phyloP scores from a whole-genome alignment of 768 basidiomycete species.

The Panus rudis region DNA sequence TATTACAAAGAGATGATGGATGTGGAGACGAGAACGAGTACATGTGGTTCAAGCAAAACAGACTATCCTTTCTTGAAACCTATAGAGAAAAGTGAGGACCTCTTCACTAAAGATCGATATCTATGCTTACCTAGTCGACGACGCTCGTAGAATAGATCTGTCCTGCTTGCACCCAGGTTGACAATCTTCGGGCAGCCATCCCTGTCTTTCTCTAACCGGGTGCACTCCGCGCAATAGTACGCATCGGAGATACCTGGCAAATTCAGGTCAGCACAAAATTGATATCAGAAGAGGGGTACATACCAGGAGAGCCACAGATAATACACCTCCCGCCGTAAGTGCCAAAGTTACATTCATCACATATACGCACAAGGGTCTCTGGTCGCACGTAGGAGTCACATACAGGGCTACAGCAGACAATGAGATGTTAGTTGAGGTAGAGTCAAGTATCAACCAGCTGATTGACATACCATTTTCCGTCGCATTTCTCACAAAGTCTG shows the following conservation, averaged over 20 bases:
- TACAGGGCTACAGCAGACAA: slow-evolving; percentile 59
- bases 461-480: slow-evolving; percentile 88
- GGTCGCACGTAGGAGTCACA: slow-evolving; percentile 99
- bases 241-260: slow-evolving; percentile 90
- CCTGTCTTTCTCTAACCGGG: slow-evolving; percentile 92
- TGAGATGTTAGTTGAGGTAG: background rate
- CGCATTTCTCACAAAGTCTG: slow-evolving; percentile 97
- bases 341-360: slow-evolving; percentile 99
- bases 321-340: slow-evolving; percentile 97
- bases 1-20: too few relatives aligned
- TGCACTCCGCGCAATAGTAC: slow-evolving; percentile 97
- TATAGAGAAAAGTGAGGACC: slow-evolving; percentile 18
- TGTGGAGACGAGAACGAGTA: background rate
- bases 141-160: slow-evolving; percentile 88
- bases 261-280: background rate
- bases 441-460: background rate
- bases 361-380: slow-evolving; percentile 95
- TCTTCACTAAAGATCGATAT: background rate
- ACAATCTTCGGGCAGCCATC: slow-evolving; percentile 99
- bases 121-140: slow-evolving; percentile 62
- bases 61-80: slow-evolving; percentile 63
- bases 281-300: too few relatives aligned
- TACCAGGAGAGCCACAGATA: slow-evolving; percentile 94
- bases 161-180: slow-evolving; percentile 90
- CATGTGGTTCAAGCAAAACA: too few relatives aligned